phyloP scores from a whole-genome alignment of 768 basidiomycete genomes.

The Scleroderma bovista region DNA sequence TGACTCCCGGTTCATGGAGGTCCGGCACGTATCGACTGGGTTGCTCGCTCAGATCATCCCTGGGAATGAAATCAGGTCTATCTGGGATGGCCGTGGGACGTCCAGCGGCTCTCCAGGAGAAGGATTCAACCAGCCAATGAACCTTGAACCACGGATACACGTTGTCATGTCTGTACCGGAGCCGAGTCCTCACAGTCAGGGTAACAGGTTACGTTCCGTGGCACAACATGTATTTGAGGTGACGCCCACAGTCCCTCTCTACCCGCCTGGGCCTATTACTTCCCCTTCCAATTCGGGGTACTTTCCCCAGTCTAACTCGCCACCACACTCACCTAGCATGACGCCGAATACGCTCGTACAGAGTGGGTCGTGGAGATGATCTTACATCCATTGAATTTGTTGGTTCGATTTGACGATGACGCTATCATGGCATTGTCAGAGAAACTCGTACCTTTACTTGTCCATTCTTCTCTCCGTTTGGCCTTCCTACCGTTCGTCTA shows the following conservation, averaged over 20 bases:
- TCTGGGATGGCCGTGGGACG: constrained; percentile 80
- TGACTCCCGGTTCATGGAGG: constrained; percentile 86
- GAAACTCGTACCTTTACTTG: not conserved
- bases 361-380: constrained; percentile 11
- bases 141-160: constrained; percentile 80
- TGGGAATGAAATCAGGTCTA: constrained; percentile 75
- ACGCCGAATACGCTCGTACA: constrained; percentile 17
- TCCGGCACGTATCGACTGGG: constrained; percentile 78
- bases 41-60: constrained; percentile 77
- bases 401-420: not conserved
- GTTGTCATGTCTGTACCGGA: constrained; percentile 70
- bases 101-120: constrained; percentile 24
- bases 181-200: constrained; percentile 20
- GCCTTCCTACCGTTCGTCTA: not conserved
- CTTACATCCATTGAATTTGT: not conserved
- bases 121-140: constrained; percentile 37
- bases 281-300: constrained; percentile 51
- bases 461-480: not conserved
- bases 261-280: constrained; percentile 39
- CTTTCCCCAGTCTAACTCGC: constrained; percentile 48
- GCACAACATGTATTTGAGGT: constrained; percentile 77
- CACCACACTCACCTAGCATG: constrained; percentile 51
- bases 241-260: constrained; percentile 40
- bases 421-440: no score
- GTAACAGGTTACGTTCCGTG: constrained; percentile 41